Evolutionary conservation across 2,329 filamentous ascomycete species (phyloP), one percentile per base, ranked within the genome.

Genomic region (Cladorrhinum sp.): DNA sequence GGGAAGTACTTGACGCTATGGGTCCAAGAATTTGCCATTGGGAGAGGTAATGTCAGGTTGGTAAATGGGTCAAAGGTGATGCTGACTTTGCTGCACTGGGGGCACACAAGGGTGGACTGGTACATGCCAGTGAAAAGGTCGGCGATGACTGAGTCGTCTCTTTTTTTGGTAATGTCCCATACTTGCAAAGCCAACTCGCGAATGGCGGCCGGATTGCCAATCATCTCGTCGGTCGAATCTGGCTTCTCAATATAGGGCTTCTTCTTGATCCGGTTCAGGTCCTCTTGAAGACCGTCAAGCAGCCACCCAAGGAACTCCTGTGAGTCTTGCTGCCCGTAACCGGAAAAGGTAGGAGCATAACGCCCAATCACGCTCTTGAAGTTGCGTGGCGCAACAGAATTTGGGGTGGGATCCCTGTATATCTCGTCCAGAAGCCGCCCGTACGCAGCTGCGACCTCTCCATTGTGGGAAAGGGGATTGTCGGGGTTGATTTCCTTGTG

Each of bases 41-140:
- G 95, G 33, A 99, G 79, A 60, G 96, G 95, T 23, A 99, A 79
- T 0, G 95, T 97, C 62, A 99, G 78, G 66, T 96, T 95, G 74
- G 92, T 97, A 80, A 96, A 99, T 0, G 95, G 95, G 73, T 99
- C 95, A 71, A 99, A 99, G 0, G 95, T 98, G 69, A 99, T 96
- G 83, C 93, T 97, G 75, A 98, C 90, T 77, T 98, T 99, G 68
- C 89, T 84, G 73, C 95, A 99, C 7, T 83, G 84, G 0, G 95
- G 95, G 71, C 95, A 99, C 65, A 95, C 89, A 65, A 99, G 84
- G 0, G 94, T 98, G 50, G 96, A 98, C 78, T 98, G 97, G 83
- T 98, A 99, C 83, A 98, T 92, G 65, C 95, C 95, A 21, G 92
- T 96, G 74, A 99, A 99, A 10, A 99, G 82, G 72, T 99, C 95